Evolutionary conservation across 2,329 filamentous ascomycete species (phyloP), one percentile per base, ranked within the genome.

Genomic region (Epichloe sibirici): DNA sequence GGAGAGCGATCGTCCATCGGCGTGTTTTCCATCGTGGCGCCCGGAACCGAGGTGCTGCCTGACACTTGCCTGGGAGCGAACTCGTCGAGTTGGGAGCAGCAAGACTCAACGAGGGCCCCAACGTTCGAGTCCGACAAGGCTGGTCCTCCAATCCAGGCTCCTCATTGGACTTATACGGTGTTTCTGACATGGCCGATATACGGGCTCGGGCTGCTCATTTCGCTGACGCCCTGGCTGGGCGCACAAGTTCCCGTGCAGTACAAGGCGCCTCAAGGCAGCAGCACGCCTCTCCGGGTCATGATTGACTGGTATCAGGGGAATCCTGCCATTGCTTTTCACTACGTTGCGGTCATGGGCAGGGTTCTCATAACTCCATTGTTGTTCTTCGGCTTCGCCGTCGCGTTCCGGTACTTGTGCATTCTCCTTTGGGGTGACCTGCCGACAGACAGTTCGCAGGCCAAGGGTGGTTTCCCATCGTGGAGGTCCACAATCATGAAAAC

Each of bases 41-140:
- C 77, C 1, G 77, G 77, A 1, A 71, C 75, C 0, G 63, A 57
- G 5, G 57, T 81, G 2, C 74, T 75, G 0, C 68, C 72, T 6
- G 65, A 72, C 53, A 71, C 72, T 3, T 79, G 74, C 62, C 72
- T 81, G 23, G 77, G 77, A 0, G 69, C 74, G 8, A 79, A 79
- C 61, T 78, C 76, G 0, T 79, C 77, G 0, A 78, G 75, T 58
- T 79, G 76, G 74, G 78, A 81, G 57, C 63, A 72, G 25, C 60
- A 68, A 23, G 74, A 76, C 55, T 69, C 70, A 3, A 17, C 25
- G 9, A 25, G 13, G 11, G 23, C 28, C 25, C 28, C n/a, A 6
- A 21, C 3, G 65, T 66, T 9, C 73, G 77, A 56, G 60, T 65
- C 6, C 74, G 75, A 62, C 70, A 73, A 13, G 69, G 74, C 46